Percentiles rank a stretch among this genome's conserved stretches.
These are phyloP conservation scores for Elongisporangium undulatum DNA, from an alignment of 352 stramenopile genomes.

Conservation along the genomic window DNA sequence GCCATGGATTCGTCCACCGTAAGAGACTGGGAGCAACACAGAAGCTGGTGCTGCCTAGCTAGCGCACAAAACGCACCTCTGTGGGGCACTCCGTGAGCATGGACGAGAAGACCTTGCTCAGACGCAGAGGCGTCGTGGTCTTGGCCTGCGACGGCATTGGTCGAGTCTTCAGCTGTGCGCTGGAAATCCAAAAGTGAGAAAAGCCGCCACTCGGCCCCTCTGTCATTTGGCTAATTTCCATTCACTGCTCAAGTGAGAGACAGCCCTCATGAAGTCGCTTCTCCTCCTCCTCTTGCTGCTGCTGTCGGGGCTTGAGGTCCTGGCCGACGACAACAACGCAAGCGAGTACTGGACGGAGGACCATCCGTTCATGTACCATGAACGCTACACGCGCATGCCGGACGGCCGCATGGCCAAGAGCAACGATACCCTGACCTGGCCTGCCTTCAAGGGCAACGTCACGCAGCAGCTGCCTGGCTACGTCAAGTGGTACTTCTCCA, in stretches of 20 bases:
- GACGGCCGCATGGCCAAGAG: slow-evolving; percentile 33
- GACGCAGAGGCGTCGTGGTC: slow-evolving; percentile 29
- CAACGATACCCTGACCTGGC: slow-evolving; percentile 9
- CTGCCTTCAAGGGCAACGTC: slow-evolving; percentile 3
- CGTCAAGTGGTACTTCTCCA: slow-evolving; percentile 22
- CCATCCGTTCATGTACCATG: slow-evolving; percentile 34
- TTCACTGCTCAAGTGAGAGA: neutral
- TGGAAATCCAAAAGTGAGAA: neutral
- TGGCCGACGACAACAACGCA: slow-evolving; percentile 5
- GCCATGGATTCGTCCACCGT: neutral
- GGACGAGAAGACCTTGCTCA: slow-evolving; percentile 64
- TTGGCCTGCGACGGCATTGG: slow-evolving; percentile 9
- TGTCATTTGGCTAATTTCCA: neutral
- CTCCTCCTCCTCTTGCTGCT: neutral
- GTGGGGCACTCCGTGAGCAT: slow-evolving; percentile 65
- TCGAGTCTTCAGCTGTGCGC: neutral
- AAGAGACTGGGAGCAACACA: neutral
- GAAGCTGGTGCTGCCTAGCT: neutral
- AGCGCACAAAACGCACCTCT: slow-evolving; percentile 30
- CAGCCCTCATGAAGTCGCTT: neutral
- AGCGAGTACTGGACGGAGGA: slow-evolving; percentile 43
- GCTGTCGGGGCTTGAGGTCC: neutral
- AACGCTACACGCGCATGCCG: slow-evolving; percentile 27
- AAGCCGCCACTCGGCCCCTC: neutral
- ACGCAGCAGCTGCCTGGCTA: slow-evolving; percentile 5